Base-by-base conservation (phyloP, 164 flowering plant genomes). In the Akebia trifoliata region DNA sequence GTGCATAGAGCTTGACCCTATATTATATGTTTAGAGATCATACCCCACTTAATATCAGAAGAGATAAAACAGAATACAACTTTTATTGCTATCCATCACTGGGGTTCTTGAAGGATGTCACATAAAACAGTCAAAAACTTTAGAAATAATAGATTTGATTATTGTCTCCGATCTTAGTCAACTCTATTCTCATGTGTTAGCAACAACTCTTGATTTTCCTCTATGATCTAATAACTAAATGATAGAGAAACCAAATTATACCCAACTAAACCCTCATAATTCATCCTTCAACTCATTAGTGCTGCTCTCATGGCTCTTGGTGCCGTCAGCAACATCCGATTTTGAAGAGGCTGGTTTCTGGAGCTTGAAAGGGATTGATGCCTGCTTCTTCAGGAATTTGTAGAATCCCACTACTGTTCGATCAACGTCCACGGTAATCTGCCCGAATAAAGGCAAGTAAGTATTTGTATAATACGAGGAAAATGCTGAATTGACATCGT, bases 381-480 rank as follows among this genome's bases (percentile, higher is more conserved):
- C 92, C 50, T 88, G 76, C 68, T 88, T 84, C 88, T 84, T 91
- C 25, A 91, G 55, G 75, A 86, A 91, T 62, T 86, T 87, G 73
- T 84, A 86, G 1, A 91, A 78, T 47, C 78, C 91, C 37, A 80
- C 85, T 58, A 87, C 90, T 0, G 94, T 87, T 4, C 94, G 85
- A 50, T 88, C 94, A 9, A 72, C 53, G 9, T 91, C 96, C 6
- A 86, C 83, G 0, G 81, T 69, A 17, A 91, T 80, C 97, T 91
- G 87, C 59, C 31, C 37, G 55, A 20, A 34, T 29, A 22, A 18
- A 35, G 37, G 24, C 2, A 72, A 22, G 22, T 34, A 59, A 18
- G 14, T 24, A 44, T 32, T 28, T 15, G 5, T 7, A 26, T 18
- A 29, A 42, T 31, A 26, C 22, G 10, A 31, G 14, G 25, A 4